Evolutionary conservation across 345 rosid species (phyloP).

Genomic region (Stellera chamaejasme): DNA sequence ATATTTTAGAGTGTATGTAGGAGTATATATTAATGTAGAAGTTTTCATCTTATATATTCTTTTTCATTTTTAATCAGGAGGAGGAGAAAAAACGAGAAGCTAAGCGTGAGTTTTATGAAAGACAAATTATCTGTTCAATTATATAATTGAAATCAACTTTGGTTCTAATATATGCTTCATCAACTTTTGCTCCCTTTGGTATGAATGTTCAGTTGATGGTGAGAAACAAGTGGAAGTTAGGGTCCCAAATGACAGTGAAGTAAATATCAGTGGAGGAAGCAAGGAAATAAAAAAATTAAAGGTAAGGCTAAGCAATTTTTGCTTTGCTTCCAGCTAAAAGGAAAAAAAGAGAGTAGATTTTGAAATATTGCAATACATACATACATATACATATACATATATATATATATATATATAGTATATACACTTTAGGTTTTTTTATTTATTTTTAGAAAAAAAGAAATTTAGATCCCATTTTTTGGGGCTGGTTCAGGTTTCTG

Average conservation of each 20-base stretch:
- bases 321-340: background rate
- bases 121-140: background rate
- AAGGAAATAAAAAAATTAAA: constrained; percentile 9
- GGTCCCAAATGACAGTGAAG: constrained; percentile 15
- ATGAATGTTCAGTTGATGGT: constrained; percentile 12
- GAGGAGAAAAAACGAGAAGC: constrained; percentile 18
- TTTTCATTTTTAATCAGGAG: constrained; percentile 19
- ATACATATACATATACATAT: no score
- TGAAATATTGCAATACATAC: background rate
- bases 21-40: no score
- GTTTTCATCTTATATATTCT: background rate
- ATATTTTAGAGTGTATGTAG: no score
- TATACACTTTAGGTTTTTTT: background rate
- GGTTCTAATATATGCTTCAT: background rate
- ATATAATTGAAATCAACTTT: no score
- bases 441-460: background rate
- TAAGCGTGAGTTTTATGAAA: constrained; percentile 16
- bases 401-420: no score
- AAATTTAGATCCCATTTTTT: background rate
- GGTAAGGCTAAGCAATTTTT: constrained; percentile 10
- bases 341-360: background rate
- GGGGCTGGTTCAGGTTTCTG: constrained; percentile 23
- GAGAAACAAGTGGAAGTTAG: constrained; percentile 18
- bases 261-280: constrained; percentile 6
- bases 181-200: no score